phyloP scores from a whole-genome alignment of 257 asterid genomes.

The Thymus quinquecostatus region DNA sequence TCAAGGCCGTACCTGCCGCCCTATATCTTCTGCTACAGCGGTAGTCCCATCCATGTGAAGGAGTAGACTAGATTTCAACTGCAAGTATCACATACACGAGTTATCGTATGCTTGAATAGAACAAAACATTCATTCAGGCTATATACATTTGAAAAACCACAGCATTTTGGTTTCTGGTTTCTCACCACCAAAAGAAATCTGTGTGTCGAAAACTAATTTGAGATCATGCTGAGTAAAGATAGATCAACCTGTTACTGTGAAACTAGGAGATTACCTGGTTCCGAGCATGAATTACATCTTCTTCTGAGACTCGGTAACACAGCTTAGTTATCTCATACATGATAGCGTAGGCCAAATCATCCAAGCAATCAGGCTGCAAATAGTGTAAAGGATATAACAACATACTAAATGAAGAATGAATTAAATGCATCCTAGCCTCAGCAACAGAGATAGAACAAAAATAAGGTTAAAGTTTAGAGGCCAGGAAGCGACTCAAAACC shows the following conservation, averaged over 20 bases:
- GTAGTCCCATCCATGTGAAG: constrained; percentile 96
- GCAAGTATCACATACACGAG: constrained; percentile 31
- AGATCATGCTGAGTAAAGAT: background rate
- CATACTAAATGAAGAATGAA: background rate
- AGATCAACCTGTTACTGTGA: background rate
- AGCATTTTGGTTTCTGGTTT: background rate
- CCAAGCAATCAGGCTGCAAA: constrained; percentile 82
- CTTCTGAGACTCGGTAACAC: constrained; percentile 73
- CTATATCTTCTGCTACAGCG: constrained; percentile 90
- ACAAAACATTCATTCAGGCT: background rate
- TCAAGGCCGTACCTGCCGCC: constrained; percentile 77
- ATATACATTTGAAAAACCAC: background rate
- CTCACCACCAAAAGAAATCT: background rate
- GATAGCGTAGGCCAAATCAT: constrained; percentile 77
- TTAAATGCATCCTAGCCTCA: background rate
- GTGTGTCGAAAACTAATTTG: background rate
- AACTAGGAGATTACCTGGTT: constrained; percentile 59
- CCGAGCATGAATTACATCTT: constrained; percentile 80
- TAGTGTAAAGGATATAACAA: background rate
- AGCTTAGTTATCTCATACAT: constrained; percentile 77
- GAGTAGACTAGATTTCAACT: constrained; percentile 85
- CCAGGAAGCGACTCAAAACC: constrained; percentile 5
- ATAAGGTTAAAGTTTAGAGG: background rate
- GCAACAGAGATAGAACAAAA: background rate
- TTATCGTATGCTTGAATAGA: constrained; percentile 9